phyloP scores from a whole-genome alignment of 202 grass and related monocot genomes.

The Setaria viridis region DNA sequence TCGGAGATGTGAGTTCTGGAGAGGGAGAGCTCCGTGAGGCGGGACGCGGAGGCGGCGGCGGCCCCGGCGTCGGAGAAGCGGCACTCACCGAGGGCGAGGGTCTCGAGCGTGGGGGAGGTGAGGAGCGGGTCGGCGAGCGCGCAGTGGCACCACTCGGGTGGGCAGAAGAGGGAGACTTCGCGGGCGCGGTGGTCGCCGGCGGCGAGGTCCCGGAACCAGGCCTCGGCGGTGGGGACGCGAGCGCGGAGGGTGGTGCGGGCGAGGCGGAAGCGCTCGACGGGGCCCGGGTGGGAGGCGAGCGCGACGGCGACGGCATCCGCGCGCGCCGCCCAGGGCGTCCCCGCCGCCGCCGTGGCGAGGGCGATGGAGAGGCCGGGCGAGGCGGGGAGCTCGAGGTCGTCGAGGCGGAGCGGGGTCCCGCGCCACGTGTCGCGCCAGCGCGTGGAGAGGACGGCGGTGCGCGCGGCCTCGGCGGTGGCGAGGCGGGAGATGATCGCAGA shows the following conservation, averaged over 20 bases:
- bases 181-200: conserved; percentile 33
- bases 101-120: conserved; percentile 36
- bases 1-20: conserved; percentile 27
- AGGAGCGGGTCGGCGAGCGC: conserved; percentile 39
- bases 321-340: conserved; percentile 7
- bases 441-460: conserved; percentile 53
- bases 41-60: neutral
- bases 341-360: neutral
- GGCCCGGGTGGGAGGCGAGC: conserved; percentile 51
- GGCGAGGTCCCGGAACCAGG: conserved; percentile 28
- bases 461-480: conserved; percentile 45
- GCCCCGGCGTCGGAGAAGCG: conserved; percentile 27
- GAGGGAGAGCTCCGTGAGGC: conserved; percentile 46
- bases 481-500: conserved; percentile 60
- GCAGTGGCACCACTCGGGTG: conserved; percentile 28
- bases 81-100: conserved; percentile 47
- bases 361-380: neutral
- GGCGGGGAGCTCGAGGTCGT: conserved; percentile 38
- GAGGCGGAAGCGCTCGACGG: conserved; percentile 49
- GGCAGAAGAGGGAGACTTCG: conserved; percentile 36
- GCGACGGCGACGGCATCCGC: conserved; percentile 27
- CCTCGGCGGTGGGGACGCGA: conserved; percentile 30
- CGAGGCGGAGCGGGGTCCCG: conserved; percentile 59
- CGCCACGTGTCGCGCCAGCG: conserved; percentile 52
- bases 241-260: conserved; percentile 37